Evolutionary conservation across 805 yeast genomes (phyloP), one percentile per base, ranked within the genome.

Genomic region (Kockiozyma suomiensis): DNA sequence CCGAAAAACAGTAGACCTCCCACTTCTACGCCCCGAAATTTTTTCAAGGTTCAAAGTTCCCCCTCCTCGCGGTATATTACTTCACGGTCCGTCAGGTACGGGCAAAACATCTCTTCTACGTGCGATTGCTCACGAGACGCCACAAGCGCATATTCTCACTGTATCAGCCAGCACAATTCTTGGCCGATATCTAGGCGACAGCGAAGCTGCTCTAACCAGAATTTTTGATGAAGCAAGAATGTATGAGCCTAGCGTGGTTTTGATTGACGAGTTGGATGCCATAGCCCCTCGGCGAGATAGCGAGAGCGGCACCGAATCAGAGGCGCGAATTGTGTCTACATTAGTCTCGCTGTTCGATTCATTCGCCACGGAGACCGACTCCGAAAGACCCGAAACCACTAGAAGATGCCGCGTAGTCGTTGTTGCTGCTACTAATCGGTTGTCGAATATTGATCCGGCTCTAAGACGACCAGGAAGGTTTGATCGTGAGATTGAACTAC

Each of bases 1-100:
- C 23, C 79, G 84, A 54, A 79, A 87, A 5, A 83, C 92, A 0
- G 83, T 92, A 7, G 88, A 88, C 55, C 77, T 93, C 1, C 97
- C 99, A 0, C 78, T 94, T 26, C 84, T 85, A 61, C 83, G 83
- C 58, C 96, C 97, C 0, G 79, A 81, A 4, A 74, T 90, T 33
- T 93, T 92, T 68, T 79, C 85, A 6, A 84, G 88, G 56, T 94
- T 93, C 76, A 91, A 93, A n/a, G 86, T 91, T 19, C 80, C 86
- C 7, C 97, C 99, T 7, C 97, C 97, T 13, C 79, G 97, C 58
- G 99, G 99, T 37, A 84, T 93, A n/a, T 75, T 93, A 15, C 74
- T 93, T 12, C 96, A 93, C 75, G 99, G 99, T 0, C 96, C 97
- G 2, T 94, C 98, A 1, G 99, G 99, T 2, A 93, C 97, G 0